Evolutionary conservation across 2,329 filamentous ascomycete species (phyloP).

Genomic region (Trichoderma sp.): DNA sequence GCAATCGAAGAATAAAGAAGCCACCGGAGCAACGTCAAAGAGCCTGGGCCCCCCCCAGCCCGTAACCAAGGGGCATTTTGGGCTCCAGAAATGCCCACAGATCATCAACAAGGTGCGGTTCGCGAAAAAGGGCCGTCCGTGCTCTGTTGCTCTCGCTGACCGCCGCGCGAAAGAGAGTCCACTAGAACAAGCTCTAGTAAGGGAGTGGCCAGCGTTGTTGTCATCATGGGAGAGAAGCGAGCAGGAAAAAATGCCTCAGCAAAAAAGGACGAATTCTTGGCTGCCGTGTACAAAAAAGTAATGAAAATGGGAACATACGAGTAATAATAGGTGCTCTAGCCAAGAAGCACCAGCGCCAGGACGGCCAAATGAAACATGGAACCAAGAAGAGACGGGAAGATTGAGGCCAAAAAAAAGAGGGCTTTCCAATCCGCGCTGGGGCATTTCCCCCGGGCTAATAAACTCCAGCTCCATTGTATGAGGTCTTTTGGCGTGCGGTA

Average conservation of each 20-base stretch:
- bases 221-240: slow-evolving; percentile 10
- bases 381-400: neutral
- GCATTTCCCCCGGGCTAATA: neutral
- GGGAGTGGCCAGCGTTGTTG: slow-evolving; percentile 6
- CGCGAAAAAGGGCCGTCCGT: neutral
- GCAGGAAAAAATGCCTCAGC: slow-evolving; percentile 13
- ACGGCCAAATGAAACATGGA: neutral
- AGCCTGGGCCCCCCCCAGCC: neutral
- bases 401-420: neutral
- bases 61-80: neutral
- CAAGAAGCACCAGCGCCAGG: slow-evolving; percentile 7
- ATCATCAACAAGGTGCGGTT: slow-evolving; percentile 13
- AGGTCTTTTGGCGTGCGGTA: slow-evolving; percentile 3
- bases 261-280: neutral
- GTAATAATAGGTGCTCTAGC: neutral
- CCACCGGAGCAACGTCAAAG: neutral
- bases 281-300: neutral
- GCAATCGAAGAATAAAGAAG: neutral
- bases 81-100: slow-evolving; percentile 3
- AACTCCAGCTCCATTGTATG: neutral
- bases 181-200: neutral
- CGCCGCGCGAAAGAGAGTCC: neutral
- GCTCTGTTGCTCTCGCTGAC: slow-evolving; percentile 2
- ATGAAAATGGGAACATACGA: neutral
- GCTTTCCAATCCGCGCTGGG: neutral